phyloP scores from a whole-genome alignment of 2,329 filamentous ascomycete genomes.

The Tolypocladium pustulatum region DNA sequence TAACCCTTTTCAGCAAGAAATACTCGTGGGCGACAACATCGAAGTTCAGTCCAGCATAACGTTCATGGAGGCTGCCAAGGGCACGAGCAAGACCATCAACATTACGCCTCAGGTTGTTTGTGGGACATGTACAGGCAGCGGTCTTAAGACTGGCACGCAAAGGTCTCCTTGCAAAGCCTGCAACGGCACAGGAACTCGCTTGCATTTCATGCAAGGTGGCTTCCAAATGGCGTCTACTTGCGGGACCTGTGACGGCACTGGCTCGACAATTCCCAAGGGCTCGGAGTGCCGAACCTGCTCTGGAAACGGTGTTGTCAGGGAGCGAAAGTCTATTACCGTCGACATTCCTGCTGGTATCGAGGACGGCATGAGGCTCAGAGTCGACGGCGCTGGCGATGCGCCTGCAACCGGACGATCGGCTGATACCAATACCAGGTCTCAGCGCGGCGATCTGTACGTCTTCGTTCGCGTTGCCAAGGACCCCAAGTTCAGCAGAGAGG shows the following conservation, averaged over 20 bases:
- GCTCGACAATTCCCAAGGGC: slow-evolving; percentile 64
- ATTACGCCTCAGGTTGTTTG: slow-evolving; percentile 77
- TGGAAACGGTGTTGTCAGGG: slow-evolving; percentile 75
- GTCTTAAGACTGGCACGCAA: slow-evolving; percentile 71
- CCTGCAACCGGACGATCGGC: slow-evolving; percentile 63
- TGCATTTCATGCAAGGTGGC: slow-evolving; percentile 83
- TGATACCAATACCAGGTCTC: slow-evolving; percentile 51
- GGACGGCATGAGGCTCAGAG: slow-evolving; percentile 84
- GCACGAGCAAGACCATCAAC: slow-evolving; percentile 75
- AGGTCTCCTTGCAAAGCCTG: slow-evolving; percentile 67
- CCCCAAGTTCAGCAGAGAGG: slow-evolving; percentile 76
- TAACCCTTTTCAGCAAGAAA: slow-evolving; percentile 64
- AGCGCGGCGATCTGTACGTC: slow-evolving; percentile 83
- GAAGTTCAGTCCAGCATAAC: slow-evolving; percentile 88
- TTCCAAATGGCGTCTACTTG: slow-evolving; percentile 97
- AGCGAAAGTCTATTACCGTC: slow-evolving; percentile 72
- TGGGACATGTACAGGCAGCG: slow-evolving; percentile 71
- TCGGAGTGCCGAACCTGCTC: slow-evolving; percentile 71
- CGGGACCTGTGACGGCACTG: slow-evolving; percentile 67
- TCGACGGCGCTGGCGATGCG: slow-evolving; percentile 80
- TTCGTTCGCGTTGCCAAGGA: slow-evolving; percentile 84
- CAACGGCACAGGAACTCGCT: slow-evolving; percentile 73
- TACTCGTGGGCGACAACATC: slow-evolving; percentile 90
- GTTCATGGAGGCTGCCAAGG: slow-evolving; percentile 94
- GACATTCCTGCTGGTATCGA: slow-evolving; percentile 95